A percentile compares a stretch with the other conserved stretches of the same genome.
Evolutionary conservation across 495 filamentous ascomycete genomes (phyloP).

Genomic region (Letharia lupina): DNA sequence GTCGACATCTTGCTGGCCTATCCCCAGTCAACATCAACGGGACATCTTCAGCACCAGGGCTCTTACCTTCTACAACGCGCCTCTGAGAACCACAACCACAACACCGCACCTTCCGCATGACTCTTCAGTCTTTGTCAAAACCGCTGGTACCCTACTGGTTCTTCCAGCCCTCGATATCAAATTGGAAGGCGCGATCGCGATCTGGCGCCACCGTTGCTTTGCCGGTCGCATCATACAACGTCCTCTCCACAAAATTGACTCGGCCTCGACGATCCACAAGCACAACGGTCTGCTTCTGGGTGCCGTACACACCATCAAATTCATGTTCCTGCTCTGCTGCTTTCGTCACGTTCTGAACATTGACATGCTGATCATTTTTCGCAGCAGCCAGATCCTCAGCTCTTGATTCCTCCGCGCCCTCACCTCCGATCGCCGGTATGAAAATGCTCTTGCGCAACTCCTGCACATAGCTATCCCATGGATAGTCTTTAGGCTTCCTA

Average conservation of each 20-base stretch:
- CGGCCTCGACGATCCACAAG: constrained; percentile 67
- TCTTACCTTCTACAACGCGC: not conserved
- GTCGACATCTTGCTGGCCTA: not conserved
- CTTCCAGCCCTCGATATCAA: constrained; percentile 43
- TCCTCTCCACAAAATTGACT: constrained; percentile 75
- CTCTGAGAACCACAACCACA: not conserved
- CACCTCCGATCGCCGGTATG: constrained; percentile 61
- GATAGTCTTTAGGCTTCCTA: constrained; percentile 41
- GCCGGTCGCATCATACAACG: constrained; percentile 63
- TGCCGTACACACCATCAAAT: constrained; percentile 70
- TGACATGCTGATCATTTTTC: constrained; percentile 11
- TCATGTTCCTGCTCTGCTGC: constrained; percentile 27
- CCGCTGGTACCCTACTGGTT: not conserved
- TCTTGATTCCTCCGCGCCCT: constrained; percentile 39
- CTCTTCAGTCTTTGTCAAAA: not conserved
- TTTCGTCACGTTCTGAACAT: constrained; percentile 18
- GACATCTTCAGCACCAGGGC: not conserved
- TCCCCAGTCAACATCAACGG: not conserved
- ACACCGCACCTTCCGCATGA: not conserved
- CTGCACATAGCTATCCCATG: constrained; percentile 60
- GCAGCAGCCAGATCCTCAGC: constrained; percentile 46
- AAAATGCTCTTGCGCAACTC: constrained; percentile 74
- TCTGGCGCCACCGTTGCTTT: constrained; percentile 49
- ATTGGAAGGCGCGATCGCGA: constrained; percentile 56
- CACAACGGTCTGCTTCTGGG: constrained; percentile 82